Base-by-base conservation (phyloP, 371 early-diverging fungal genomes). In the Capniomyces stellatus region DNA sequence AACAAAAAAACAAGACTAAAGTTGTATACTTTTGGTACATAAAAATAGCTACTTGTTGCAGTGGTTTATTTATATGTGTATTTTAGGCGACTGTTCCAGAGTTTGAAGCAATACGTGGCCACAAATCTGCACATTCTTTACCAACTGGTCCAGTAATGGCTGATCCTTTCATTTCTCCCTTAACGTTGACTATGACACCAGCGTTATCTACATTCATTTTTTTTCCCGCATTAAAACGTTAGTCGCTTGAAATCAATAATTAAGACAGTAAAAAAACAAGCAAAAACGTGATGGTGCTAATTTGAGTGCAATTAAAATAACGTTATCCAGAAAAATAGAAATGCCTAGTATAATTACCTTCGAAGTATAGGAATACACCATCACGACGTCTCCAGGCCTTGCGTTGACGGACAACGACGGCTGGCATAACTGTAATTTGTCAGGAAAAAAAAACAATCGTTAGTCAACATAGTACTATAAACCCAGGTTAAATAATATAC, bases 81-180 rank as follows among this genome's bases (percentile, higher is more conserved):
- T 27, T 57, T 77, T 81, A 82, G 62, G 78, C 87, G 64, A 89
- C 91, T 66, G 92, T 89, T 72, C 91, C 92, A 58, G 90, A 78
- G 66, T 87, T 80, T 58, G 97, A 95, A 59, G 99, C 98, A 75
- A 99, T 98, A 88, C 98, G 96, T 65, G 99, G 98, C 99, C 99
- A 99, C 71, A 98, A 80, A 71, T 98, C 99, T 59, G 98, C 97
- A 76, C 98, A 98, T 79, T 99, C 99, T 85, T 98, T 98, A 65
- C 94, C 98, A 63, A 99, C 97, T 67, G 99, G 98, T 52, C 99
- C 99, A 65, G 98, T 92, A 74, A 99, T 98, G 61, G 98, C 98
- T 49, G 98, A 92, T 63, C 99, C 99, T 84, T 97, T 98, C 92
- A 98, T 92, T 77, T 99, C 99, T 76, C 99, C 99, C 88, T 99